Evolutionary conservation across 148 eudicot genomes (phyloP).

Genomic region (Rhododendron simsii): DNA sequence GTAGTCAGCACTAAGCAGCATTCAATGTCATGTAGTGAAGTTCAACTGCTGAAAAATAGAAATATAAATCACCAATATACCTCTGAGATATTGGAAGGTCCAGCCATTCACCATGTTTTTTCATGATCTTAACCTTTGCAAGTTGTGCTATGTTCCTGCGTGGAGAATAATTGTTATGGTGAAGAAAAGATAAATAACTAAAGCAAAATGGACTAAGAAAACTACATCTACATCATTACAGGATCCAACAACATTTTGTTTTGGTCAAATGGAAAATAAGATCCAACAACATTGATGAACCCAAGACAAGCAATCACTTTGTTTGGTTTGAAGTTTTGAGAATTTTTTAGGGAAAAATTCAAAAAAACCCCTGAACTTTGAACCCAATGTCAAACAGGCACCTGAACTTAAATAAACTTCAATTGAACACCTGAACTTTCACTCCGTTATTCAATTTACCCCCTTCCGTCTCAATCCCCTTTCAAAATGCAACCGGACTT

Average conservation of each 20-base stretch:
- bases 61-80: conserved; percentile 23
- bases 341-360: too few species aligned
- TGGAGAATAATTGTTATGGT: background rate
- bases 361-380: too few species aligned
- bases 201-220: conserved; percentile 12
- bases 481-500: too few species aligned
- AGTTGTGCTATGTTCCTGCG: conserved; percentile 83
- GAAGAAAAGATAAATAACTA: background rate
- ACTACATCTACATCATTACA: background rate
- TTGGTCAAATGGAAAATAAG: too few species aligned
- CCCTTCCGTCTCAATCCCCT: too few species aligned
- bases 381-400: too few species aligned
- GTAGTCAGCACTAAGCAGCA: background rate
- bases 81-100: conserved; percentile 64
- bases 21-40: background rate
- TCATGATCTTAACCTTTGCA: conserved; percentile 71
- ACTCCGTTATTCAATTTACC: too few species aligned
- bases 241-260: background rate
- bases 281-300: background rate
- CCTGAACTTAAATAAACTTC: too few species aligned
- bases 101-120: conserved; percentile 63
- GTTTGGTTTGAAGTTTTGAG: too few species aligned
- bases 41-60: background rate
- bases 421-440: too few species aligned
- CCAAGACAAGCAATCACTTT: background rate